These are phyloP conservation scores for Aspergillus texensis DNA, from an alignment of 2,329 filamentous ascomycete genomes.

Conservation along the genomic window DNA sequence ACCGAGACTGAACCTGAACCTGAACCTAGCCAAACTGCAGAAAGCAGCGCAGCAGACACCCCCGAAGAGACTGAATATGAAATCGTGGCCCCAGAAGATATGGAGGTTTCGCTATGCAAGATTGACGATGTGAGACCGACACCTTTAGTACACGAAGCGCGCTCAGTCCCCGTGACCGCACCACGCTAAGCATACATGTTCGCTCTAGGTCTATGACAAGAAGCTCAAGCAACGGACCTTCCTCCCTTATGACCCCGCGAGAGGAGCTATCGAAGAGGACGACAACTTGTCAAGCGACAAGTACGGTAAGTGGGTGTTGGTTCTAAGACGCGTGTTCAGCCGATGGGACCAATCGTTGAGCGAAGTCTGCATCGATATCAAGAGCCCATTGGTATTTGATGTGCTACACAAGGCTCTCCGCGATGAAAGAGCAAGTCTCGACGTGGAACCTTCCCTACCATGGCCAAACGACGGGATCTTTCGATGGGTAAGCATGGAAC, in stretches of 20 bases:
- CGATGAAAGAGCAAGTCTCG: background rate
- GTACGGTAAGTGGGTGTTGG: background rate
- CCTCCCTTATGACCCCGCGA: background rate
- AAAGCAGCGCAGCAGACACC: background rate
- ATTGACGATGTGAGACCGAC: background rate
- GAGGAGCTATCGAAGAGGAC: background rate
- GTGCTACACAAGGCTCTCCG: background rate
- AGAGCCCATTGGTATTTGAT: background rate
- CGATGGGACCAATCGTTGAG: background rate
- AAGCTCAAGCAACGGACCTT: background rate
- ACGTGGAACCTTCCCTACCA: background rate
- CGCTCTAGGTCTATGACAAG: background rate
- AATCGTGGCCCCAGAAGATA: background rate
- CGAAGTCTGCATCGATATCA: background rate
- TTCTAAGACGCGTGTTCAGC: background rate
- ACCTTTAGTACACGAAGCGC: background rate
- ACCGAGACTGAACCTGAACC: background rate
- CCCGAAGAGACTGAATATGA: no score
- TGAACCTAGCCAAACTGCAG: background rate
- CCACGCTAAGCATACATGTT: background rate
- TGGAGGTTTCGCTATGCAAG: background rate
- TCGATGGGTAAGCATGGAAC: background rate
- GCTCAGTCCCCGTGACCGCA: background rate
- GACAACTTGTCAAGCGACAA: background rate
- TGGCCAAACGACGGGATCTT: background rate